Evolutionary conservation across 2,329 filamentous ascomycete genomes (phyloP).

Genomic region (Apiospora saccharicola): DNA sequence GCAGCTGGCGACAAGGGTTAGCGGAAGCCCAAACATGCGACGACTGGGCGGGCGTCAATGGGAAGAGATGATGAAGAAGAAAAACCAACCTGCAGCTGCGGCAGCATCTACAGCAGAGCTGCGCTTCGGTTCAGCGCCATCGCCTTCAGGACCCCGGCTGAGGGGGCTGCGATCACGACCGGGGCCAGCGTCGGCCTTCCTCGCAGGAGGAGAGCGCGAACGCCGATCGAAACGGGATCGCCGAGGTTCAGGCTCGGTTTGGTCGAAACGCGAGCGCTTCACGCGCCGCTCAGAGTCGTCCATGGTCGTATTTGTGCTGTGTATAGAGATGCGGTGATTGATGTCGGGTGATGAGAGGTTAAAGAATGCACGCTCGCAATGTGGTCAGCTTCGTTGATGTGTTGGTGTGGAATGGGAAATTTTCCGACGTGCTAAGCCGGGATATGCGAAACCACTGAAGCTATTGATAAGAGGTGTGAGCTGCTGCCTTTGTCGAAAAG

Average conservation of each 20-base stretch:
- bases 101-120: slow-evolving; percentile 71
- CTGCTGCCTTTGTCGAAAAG: slow-evolving; percentile 4
- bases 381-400: background rate
- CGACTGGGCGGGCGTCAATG: background rate
- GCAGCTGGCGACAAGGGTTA: slow-evolving; percentile 65
- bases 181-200: slow-evolving; percentile 65
- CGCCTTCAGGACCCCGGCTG: slow-evolving; percentile 49
- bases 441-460: slow-evolving; percentile 17
- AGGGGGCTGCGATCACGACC: slow-evolving; percentile 84
- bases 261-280: slow-evolving; percentile 94
- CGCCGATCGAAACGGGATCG: slow-evolving; percentile 88
- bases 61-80: no score
- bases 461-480: slow-evolving; percentile 7
- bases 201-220: slow-evolving; percentile 80
- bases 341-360: background rate
- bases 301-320: slow-evolving; percentile 59
- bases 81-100: slow-evolving; percentile 74
- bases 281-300: slow-evolving; percentile 77
- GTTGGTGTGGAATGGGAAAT: background rate
- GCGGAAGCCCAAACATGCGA: slow-evolving; percentile 27
- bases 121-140: slow-evolving; percentile 45
- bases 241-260: slow-evolving; percentile 82
- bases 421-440: background rate
- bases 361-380: background rate
- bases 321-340: background rate